Percentiles rank a stretch among this genome's conserved stretches.
Evolutionary conservation across 306 rosid genomes (phyloP).

Genomic region (Delonix regia): DNA sequence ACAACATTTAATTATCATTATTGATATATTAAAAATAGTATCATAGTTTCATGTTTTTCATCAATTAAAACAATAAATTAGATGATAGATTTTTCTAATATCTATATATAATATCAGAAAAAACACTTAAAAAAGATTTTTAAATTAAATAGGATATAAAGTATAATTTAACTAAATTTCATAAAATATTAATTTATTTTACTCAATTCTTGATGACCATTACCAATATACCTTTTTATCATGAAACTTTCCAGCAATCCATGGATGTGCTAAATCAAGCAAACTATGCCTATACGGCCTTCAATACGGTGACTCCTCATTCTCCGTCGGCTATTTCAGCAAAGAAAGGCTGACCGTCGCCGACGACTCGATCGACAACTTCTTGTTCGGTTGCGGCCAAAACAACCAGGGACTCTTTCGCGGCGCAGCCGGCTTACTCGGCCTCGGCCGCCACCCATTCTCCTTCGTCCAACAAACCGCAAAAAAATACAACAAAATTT

Average conservation of each 20-base stretch:
- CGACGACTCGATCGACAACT: background rate
- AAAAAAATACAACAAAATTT: background rate
- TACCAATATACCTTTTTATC: background rate
- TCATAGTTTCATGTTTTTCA: too few species aligned
- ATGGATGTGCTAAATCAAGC: background rate
- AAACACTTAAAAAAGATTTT: too few species aligned
- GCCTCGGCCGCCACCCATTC: background rate
- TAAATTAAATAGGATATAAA: too few species aligned
- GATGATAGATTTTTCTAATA: too few species aligned
- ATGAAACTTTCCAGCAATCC: background rate
- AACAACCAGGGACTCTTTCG: background rate
- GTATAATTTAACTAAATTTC: too few species aligned
- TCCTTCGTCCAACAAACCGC: conserved; percentile 2
- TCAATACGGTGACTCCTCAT: too few species aligned
- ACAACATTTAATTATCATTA: too few species aligned
- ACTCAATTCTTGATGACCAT: background rate
- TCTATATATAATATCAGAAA: too few species aligned
- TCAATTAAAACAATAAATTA: too few species aligned
- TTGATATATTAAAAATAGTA: too few species aligned
- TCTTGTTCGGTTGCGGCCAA: conserved; percentile 2
- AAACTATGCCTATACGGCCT: too few species aligned
- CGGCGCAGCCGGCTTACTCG: background rate
- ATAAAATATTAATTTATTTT: background rate
- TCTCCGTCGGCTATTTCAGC: background rate
- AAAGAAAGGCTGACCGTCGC: background rate